Evolutionary conservation across 2,329 filamentous ascomycete species (phyloP).

Genomic region (Verticillium nubilum): DNA sequence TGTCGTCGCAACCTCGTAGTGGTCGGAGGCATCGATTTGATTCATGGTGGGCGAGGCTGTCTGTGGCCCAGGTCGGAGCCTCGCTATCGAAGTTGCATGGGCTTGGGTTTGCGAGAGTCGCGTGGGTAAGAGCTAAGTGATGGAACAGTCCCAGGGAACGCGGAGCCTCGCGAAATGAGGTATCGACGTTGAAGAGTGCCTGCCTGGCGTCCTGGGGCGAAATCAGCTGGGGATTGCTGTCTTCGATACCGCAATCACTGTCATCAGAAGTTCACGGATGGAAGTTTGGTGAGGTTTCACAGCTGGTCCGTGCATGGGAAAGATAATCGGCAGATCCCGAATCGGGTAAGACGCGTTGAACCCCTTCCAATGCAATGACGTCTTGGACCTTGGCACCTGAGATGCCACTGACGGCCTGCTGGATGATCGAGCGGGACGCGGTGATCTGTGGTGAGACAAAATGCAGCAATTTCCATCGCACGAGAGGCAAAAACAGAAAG

Average conservation of each 20-base stretch:
- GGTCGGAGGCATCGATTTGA: conserved; percentile 52
- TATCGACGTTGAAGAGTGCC: neutral
- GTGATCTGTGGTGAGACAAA: neutral
- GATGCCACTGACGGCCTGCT: neutral
- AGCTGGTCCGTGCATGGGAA: neutral
- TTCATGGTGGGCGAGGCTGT: conserved; percentile 36
- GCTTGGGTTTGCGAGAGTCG: neutral
- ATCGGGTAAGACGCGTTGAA: neutral
- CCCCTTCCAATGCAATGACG: neutral
- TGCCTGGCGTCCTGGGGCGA: neutral
- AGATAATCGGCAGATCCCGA: neutral
- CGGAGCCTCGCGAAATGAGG: neutral
- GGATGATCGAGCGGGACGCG: neutral
- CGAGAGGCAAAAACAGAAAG: neutral
- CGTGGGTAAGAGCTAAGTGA: neutral
- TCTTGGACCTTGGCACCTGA: neutral
- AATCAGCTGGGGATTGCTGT: neutral
- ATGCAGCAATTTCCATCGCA: neutral
- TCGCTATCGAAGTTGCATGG: neutral
- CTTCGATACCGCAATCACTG: neutral
- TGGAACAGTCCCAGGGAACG: too few relatives aligned
- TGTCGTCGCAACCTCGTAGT: conserved; percentile 50
- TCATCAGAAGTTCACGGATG: neutral
- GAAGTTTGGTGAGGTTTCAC: neutral
- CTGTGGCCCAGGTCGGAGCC: neutral